Evolutionary conservation across 805 yeast species (phyloP).

Genomic region (Lipomyces chichibuensis): DNA sequence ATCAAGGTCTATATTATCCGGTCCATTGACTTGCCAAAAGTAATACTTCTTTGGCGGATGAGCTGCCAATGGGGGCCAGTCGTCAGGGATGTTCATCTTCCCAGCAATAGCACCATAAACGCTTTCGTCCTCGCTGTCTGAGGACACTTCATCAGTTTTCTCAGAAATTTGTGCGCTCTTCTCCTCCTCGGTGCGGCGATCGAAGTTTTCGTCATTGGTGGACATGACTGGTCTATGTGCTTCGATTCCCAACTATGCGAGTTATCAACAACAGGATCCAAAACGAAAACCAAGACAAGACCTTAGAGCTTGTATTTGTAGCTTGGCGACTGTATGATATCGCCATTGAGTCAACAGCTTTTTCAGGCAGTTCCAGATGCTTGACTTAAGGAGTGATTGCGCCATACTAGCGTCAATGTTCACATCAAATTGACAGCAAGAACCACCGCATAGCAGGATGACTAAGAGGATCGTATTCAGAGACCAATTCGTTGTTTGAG

Average conservation of each 20-base stretch:
- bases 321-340: background rate
- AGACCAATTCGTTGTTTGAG: too few species aligned
- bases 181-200: background rate
- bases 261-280: background rate
- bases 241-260: background rate
- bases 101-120: slow-evolving; percentile 5
- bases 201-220: background rate
- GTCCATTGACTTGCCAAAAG: slow-evolving; percentile 15
- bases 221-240: background rate
- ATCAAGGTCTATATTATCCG: slow-evolving; percentile 17
- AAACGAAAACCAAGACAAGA: background rate
- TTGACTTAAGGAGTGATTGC: background rate
- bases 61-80: slow-evolving; percentile 13
- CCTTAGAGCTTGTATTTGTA: background rate
- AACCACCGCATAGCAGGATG: background rate
- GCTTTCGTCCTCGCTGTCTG: slow-evolving; percentile 6
- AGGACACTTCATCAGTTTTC: background rate
- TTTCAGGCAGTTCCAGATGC: background rate
- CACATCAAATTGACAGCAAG: background rate
- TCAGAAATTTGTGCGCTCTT: background rate
- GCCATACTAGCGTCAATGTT: slow-evolving; percentile 5
- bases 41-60: slow-evolving; percentile 10
- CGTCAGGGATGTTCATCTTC: slow-evolving; percentile 12
- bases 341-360: too few species aligned
- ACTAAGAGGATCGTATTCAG: background rate